Base-by-base conservation (phyloP, 2,329 filamentous ascomycete species). In the Penicillium sp. region DNA sequence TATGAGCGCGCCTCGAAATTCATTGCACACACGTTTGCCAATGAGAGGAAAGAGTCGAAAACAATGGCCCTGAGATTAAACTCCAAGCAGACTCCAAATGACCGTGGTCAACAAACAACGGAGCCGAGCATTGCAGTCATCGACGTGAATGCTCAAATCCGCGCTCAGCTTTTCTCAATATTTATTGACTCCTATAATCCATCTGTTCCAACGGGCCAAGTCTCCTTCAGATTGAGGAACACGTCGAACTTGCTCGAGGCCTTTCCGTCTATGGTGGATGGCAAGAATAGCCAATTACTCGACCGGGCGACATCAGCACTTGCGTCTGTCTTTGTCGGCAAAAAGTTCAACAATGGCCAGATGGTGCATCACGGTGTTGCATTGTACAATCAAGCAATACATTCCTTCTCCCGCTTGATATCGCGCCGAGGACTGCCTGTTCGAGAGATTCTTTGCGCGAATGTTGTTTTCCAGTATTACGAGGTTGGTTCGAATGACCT, bases 131-230 rank as follows among this genome's bases (percentile, higher is more conserved):
- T 61, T 11, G 34, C 49, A 20, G 43, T 54, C 10, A 50, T 64
- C 55, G 60, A 64, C 53, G 62, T 64, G 39, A 64, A 64, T 39
- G 53, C 62, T 3, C 62, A 64, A 43, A 64, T 64, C 53, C 60
- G 62, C 17, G 59, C 55, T 15, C 60, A 62, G 34, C 55, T 64
- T 11, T 64, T 64, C 34, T 64, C 62, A 25, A 22, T 64, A n/a
- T 64, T 62, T 37, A 57, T 64, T 35, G 60, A 64, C 42, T 64
- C 60, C 20, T 64, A 64, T 37, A 47, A 62, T n/a, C 62, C 62
- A 10, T 60, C 57, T 28, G 37, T 42, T 3, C 54, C 62, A 3
- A 35, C 41, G 5, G 55, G 60, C 8, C 52, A 60, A 20, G 50
- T 62, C 38, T 56, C 49, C 7, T 60, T 56, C 22, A 51, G 62